These are phyloP conservation scores for Lecanicillium sp. DNA, from an alignment of 2,329 filamentous ascomycete genomes.

Conservation along the genomic window DNA sequence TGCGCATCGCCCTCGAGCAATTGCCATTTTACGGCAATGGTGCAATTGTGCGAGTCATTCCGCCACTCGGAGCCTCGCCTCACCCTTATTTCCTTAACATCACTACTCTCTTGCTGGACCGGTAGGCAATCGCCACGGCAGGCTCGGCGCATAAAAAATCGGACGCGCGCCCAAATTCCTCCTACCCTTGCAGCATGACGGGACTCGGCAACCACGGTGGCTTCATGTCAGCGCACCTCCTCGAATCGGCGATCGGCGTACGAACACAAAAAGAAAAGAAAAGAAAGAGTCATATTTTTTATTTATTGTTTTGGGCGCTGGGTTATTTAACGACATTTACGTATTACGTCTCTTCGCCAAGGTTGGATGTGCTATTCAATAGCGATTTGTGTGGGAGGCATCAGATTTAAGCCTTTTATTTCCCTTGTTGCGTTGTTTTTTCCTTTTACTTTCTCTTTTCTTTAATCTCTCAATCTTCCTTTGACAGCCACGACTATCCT, in stretches of 20 bases:
- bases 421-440: constrained; percentile 1
- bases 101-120: too few species aligned
- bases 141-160: neutral
- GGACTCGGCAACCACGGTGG: constrained; percentile 22
- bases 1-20: neutral
- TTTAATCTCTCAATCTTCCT: too few species aligned
- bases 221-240: constrained; percentile 25
- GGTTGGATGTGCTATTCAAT: neutral
- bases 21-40: neutral
- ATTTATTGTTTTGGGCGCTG: constrained; percentile 29
- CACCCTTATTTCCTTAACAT: too few species aligned
- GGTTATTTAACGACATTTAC: constrained; percentile 31
- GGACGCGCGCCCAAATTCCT: constrained; percentile 12
- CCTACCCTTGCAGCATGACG: neutral
- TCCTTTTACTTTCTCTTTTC: constrained; percentile 10
- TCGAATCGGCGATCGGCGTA: constrained; percentile 35
- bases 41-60: too few species aligned
- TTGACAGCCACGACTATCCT: too few species aligned
- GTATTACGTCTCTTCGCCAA: constrained; percentile 20
- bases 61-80: too few species aligned
- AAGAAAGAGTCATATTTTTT: constrained; percentile 16
- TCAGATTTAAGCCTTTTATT: neutral
- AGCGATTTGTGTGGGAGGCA: constrained; percentile 4
- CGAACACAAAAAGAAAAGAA: constrained; percentile 30
- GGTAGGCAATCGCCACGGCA: neutral